These are phyloP conservation scores for Podospora pseudocomata DNA, from an alignment of 495 filamentous ascomycete genomes.

Conservation along the genomic window DNA sequence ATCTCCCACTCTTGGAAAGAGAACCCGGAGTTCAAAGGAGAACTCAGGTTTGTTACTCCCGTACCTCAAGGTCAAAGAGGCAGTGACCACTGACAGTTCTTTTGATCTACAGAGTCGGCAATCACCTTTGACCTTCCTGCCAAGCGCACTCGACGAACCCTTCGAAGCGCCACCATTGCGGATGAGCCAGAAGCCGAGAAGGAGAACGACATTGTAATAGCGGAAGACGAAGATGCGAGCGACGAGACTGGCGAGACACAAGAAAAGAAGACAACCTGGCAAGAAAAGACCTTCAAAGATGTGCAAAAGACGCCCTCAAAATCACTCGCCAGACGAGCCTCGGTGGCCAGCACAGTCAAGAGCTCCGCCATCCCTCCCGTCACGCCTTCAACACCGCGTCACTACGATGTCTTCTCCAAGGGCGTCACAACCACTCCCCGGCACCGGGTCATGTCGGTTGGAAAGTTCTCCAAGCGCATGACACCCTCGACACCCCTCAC, in stretches of 20 bases:
- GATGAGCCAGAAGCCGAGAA: slow-evolving; percentile 50
- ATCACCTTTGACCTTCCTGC: slow-evolving; percentile 39
- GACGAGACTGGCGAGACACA: background rate
- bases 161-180: slow-evolving; percentile 14
- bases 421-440: slow-evolving; percentile 43
- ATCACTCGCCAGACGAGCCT: slow-evolving; percentile 16
- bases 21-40: slow-evolving; percentile 54
- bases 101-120: slow-evolving; percentile 25
- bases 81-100: slow-evolving; percentile 33
- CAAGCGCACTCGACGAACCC: slow-evolving; percentile 59
- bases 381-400: slow-evolving; percentile 65
- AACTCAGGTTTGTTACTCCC: slow-evolving; percentile 23
- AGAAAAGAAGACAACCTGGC: background rate
- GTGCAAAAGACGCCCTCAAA: slow-evolving; percentile 31
- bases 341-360: slow-evolving; percentile 18
- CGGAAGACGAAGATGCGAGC: background rate
- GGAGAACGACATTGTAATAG: slow-evolving; percentile 21
- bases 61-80: slow-evolving; percentile 10
- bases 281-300: slow-evolving; percentile 18
- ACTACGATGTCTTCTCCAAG: slow-evolving; percentile 48
- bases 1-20: slow-evolving; percentile 67
- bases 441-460: slow-evolving; percentile 49
- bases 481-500: slow-evolving; percentile 62
- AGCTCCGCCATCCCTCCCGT: slow-evolving; percentile 38
- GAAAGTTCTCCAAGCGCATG: slow-evolving; percentile 49